phyloP scores from a whole-genome alignment of 2,329 filamentous ascomycete genomes.

The Trematosphaeria pertusa region DNA sequence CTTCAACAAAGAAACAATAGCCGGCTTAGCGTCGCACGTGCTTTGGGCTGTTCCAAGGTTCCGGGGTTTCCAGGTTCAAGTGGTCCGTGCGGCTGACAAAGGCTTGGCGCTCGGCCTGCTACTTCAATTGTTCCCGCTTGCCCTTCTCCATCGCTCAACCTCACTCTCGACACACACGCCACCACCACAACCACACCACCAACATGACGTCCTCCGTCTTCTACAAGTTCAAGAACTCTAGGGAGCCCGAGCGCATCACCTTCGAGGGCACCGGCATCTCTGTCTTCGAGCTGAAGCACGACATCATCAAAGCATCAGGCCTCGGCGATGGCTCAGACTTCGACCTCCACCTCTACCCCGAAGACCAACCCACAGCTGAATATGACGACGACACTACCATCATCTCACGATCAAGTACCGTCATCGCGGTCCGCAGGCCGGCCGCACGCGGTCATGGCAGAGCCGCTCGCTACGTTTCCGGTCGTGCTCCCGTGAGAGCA shows the following conservation, averaged over 20 bases:
- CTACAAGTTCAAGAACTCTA: constrained; percentile 99
- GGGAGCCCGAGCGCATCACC: constrained; percentile 90
- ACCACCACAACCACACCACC: constrained; percentile 8
- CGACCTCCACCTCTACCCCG: constrained; percentile 91
- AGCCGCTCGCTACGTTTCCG: constrained; percentile 93
- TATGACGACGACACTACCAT: constrained; percentile 99
- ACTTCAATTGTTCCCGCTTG: too few species aligned
- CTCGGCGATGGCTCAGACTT: constrained; percentile 96
- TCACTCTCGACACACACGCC: background rate
- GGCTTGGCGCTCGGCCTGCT: too few species aligned
- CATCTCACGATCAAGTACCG: constrained; percentile 91
- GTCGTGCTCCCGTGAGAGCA: constrained; percentile 89
- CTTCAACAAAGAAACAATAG: too few species aligned
- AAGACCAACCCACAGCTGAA: constrained; percentile 85
- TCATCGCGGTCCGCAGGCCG: constrained; percentile 86
- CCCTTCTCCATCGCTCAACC: background rate
- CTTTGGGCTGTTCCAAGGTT: too few species aligned
- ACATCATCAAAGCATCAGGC: constrained; percentile 94
- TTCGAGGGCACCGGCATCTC: constrained; percentile 98
- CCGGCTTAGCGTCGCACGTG: too few species aligned
- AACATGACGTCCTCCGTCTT: constrained; percentile 94
- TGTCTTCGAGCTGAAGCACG: constrained; percentile 97
- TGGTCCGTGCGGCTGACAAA: too few species aligned
- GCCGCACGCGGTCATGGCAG: constrained; percentile 86
- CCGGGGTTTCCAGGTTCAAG: too few species aligned